Evolutionary conservation across 2,329 filamentous ascomycete species (phyloP), one percentile per base, ranked within the genome.

Genomic region (Chaetomium globosum): DNA sequence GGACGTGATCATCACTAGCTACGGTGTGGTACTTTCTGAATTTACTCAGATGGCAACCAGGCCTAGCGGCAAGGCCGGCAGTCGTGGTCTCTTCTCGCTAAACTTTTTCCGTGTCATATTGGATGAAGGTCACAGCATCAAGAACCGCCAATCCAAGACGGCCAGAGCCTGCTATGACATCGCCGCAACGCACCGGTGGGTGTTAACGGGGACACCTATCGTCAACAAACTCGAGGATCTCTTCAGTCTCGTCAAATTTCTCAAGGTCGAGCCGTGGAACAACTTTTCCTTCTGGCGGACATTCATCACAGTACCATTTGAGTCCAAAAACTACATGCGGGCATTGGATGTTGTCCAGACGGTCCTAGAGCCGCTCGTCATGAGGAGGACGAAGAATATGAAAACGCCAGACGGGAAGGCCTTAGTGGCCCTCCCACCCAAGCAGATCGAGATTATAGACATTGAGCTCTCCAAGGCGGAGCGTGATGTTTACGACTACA

Each of bases 231-330:
- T 99, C 0, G 94, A 98, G 75, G 95, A 98, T 77, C 80, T 99
- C 16, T 98, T 97, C 79, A 96, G 92, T 73, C 80, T 99, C 46
- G 92, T 98, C 13, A 88, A 92, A 3, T 99, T 98, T 78, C 80
- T 99, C 12, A 89, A 92, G 64, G 95, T 99, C 4, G 94, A 98
- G 75, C 95, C 95, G 0, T 99, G 95, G 95, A 95, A 90, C 73
- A 98, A 98, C 76, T 99, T 99, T 76, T 97, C 93, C 0, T 99
- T 97, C 79, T 99, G 95, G 95, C 93, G 93, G 75, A 98, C 95
- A 0, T 99, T 99, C 75, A 98, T 99, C 74, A 99, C 95, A 0
- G 89, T 96, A 1, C 95, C 95, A 0, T 99, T 99, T 69, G 95
- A 99, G 76, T 94, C 92, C 0, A 95, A 95, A 70, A 91, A 99